Evolutionary conservation across 805 yeast species (phyloP).

Genomic region (Candida tibetensis): DNA sequence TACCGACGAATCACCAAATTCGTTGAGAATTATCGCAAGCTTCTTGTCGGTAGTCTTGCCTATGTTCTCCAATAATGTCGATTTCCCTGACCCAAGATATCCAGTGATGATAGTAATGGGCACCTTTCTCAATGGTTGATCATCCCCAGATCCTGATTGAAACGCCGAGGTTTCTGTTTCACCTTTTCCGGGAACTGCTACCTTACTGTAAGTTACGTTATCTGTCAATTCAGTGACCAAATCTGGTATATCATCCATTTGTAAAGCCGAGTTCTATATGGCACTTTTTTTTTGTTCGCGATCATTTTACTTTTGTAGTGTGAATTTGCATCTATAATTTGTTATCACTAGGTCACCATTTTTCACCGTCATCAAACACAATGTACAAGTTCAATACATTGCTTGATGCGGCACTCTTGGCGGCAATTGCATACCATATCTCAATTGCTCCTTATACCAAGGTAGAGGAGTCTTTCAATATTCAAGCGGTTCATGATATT

Average conservation of each 20-base stretch:
- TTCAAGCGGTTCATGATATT: constrained; percentile 86
- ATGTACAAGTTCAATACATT: constrained; percentile 18
- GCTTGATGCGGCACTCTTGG: constrained; percentile 29
- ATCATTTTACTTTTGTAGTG: too few relatives aligned
- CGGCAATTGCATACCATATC: constrained; percentile 48
- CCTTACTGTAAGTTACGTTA: constrained; percentile 3
- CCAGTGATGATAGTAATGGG: constrained; percentile 95
- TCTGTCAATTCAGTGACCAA: constrained; percentile 28
- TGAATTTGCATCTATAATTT: too few relatives aligned
- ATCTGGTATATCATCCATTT: constrained; percentile 33
- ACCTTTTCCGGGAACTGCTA: background rate
- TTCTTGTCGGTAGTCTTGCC: constrained; percentile 68
- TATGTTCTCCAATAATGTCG: constrained; percentile 74
- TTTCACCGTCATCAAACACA: too few relatives aligned
- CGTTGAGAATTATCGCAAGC: constrained; percentile 88
- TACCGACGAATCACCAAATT: constrained; percentile 86
- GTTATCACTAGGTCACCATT: too few relatives aligned
- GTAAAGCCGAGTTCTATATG: too few relatives aligned
- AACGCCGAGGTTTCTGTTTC: background rate
- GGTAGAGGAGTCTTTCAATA: constrained; percentile 90
- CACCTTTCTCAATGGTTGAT: constrained; percentile 43
- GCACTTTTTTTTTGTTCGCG: too few relatives aligned
- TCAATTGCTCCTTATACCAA: constrained; percentile 76
- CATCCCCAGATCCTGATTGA: constrained; percentile 7
- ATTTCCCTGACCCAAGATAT: constrained; percentile 91